A percentile compares a stretch with the other conserved stretches of the same genome.
Evolutionary conservation across 2,329 filamentous ascomycete species (phyloP).

Genomic region (Pseudofabraea citricarpa): DNA sequence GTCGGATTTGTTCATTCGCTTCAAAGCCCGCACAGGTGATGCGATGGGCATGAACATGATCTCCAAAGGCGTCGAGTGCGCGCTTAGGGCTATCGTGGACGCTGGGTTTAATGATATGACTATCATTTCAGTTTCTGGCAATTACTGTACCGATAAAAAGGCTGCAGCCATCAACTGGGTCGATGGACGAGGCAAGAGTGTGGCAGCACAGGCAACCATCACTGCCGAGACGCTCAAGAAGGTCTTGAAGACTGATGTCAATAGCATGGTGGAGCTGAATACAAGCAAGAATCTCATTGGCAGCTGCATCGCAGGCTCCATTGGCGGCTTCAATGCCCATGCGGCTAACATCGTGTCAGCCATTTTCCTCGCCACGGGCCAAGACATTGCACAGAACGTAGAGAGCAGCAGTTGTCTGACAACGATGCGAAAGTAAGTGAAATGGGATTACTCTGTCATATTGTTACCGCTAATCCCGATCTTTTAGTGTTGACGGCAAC

Average conservation of each 20-base stretch:
- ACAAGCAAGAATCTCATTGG: conserved; percentile 93
- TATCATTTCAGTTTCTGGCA: conserved; percentile 90
- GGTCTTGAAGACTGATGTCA: conserved; percentile 89
- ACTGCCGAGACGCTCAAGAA: conserved; percentile 79
- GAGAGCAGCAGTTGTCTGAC: conserved; percentile 98
- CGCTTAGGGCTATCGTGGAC: conserved; percentile 78
- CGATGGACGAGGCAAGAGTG: conserved; percentile 91
- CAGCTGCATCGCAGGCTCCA: conserved; percentile 90
- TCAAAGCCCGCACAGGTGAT: conserved; percentile 97
- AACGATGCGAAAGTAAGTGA: conserved; percentile 95
- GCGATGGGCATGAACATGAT: conserved; percentile 99
- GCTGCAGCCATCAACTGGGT: conserved; percentile 99
- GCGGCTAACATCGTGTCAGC: conserved; percentile 96
- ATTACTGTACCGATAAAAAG: conserved; percentile 99
- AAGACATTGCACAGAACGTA: conserved; percentile 97
- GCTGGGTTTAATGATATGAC: conserved; percentile 94
- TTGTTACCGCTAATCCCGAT: conserved; percentile 17
- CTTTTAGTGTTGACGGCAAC: conserved; percentile 69
- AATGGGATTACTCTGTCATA: not conserved
- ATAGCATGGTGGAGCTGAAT: conserved; percentile 92
- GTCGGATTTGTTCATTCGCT: conserved; percentile 92
- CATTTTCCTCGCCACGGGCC: conserved; percentile 90
- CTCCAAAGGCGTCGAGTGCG: conserved; percentile 95
- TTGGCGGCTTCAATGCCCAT: conserved; percentile 97
- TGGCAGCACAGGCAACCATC: conserved; percentile 96